phyloP scores from a whole-genome alignment of 805 yeast species.

The Saturnispora kantuleensis region DNA sequence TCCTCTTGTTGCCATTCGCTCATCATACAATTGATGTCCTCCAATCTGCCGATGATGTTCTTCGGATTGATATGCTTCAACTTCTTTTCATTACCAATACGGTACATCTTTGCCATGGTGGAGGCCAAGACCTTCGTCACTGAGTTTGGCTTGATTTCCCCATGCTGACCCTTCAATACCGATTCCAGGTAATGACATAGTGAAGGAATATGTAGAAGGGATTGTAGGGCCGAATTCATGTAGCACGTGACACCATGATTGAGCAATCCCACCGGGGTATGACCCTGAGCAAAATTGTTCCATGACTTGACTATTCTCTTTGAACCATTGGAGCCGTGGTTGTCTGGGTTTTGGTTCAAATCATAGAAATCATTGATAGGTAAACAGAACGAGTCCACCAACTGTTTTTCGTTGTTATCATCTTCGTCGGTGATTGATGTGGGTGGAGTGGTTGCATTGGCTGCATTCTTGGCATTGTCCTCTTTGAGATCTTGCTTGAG shows the following conservation, averaged over 20 bases:
- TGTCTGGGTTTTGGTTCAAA: constrained; percentile 46
- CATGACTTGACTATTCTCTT: constrained; percentile 61
- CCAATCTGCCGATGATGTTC: constrained; percentile 57
- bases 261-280: constrained; percentile 63
- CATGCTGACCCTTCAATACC: constrained; percentile 45
- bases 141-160: constrained; percentile 40
- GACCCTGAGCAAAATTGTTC: constrained; percentile 39
- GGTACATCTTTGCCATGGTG: constrained; percentile 62
- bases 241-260: constrained; percentile 96
- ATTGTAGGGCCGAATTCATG: constrained; percentile 91
- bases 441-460: too few relatives aligned
- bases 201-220: constrained; percentile 85
- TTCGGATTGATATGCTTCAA: constrained; percentile 61
- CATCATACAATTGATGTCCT: constrained; percentile 92
- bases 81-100: constrained; percentile 32
- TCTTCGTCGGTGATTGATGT: constrained; percentile 21
- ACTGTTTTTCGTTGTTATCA: constrained; percentile 16
- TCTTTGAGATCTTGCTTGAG: constrained; percentile 21
- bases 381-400: background rate
- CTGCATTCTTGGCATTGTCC: constrained; percentile 10
- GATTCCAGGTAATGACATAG: constrained; percentile 72
- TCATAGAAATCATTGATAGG: constrained; percentile 39
- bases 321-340: constrained; percentile 55
- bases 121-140: constrained; percentile 63
- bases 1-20: constrained; percentile 97